These are phyloP conservation scores for Solanum appendiculatum DNA, from an alignment of 257 asterid species.

Conservation along the genomic window DNA sequence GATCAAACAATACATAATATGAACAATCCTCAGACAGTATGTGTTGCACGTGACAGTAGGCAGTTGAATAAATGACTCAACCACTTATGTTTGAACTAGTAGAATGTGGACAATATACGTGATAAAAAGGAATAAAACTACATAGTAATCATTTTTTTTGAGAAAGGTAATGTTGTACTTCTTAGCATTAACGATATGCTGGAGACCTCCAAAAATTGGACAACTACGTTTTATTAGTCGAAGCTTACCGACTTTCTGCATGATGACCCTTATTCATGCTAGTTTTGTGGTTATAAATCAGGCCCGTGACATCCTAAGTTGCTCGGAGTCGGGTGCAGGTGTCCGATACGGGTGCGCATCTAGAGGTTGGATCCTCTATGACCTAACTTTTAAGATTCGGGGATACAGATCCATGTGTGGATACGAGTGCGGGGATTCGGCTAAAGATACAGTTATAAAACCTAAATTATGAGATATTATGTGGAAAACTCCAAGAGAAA, in stretches of 20 bases:
- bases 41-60: background rate
- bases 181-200: background rate
- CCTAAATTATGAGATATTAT: background rate
- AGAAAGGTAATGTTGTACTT: background rate
- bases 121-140: background rate
- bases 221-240: background rate
- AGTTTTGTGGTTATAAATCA: background rate
- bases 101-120: background rate
- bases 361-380: background rate
- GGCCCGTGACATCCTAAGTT: background rate
- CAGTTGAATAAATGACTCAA: background rate
- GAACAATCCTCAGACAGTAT: background rate
- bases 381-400: background rate
- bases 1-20: background rate
- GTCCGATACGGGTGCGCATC: background rate
- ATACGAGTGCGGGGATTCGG: background rate
- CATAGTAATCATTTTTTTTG: background rate
- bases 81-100: background rate
- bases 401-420: background rate
- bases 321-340: accelerated
- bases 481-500: background rate
- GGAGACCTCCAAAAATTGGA: background rate
- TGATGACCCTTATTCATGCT: background rate
- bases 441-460: background rate
- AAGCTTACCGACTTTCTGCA: background rate